phyloP scores from a whole-genome alignment of 345 rosid species.

The Sonneratia caseolaris region DNA sequence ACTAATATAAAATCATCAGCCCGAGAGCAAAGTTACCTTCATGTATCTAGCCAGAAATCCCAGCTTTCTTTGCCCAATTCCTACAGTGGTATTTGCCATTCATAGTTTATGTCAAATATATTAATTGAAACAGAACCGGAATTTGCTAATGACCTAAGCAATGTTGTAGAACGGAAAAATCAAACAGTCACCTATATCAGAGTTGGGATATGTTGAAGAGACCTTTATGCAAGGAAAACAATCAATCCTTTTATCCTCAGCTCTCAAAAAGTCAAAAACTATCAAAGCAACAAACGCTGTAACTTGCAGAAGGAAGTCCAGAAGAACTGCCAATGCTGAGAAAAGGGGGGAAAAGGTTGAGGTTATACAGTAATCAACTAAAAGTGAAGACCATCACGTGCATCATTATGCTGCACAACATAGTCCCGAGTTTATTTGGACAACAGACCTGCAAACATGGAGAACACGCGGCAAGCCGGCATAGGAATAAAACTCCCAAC shows the following conservation, averaged over 20 bases:
- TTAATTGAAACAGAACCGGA: not conserved
- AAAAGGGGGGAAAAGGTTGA: not conserved
- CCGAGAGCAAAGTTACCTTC: conserved; percentile 45
- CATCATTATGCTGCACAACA: not conserved
- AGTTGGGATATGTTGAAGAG: conserved; percentile 37
- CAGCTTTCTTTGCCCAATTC: conserved; percentile 45
- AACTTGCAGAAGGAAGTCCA: conserved; percentile 94
- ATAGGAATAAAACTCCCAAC: conserved; percentile 90
- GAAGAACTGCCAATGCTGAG: conserved; percentile 89
- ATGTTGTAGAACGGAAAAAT: conserved; percentile 7
- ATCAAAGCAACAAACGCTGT: conserved; percentile 96
- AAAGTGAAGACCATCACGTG: not conserved
- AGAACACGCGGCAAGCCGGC: conserved; percentile 98
- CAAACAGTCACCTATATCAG: conserved; percentile 50
- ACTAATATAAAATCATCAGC: not conserved
- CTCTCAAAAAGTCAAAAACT: conserved; percentile 72
- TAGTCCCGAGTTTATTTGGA: not conserved
- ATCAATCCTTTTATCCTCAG: conserved; percentile 69
- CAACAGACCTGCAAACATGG: conserved; percentile 86
- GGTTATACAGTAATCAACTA: not conserved
- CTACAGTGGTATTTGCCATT: conserved; percentile 35
- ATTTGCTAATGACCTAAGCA: not conserved
- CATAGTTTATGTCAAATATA: conserved; percentile 12
- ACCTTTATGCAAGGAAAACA: conserved; percentile 79
- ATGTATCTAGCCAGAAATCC: conserved; percentile 82